phyloP scores from a whole-genome alignment of 805 yeast species.

The Suhomyces sp. region DNA sequence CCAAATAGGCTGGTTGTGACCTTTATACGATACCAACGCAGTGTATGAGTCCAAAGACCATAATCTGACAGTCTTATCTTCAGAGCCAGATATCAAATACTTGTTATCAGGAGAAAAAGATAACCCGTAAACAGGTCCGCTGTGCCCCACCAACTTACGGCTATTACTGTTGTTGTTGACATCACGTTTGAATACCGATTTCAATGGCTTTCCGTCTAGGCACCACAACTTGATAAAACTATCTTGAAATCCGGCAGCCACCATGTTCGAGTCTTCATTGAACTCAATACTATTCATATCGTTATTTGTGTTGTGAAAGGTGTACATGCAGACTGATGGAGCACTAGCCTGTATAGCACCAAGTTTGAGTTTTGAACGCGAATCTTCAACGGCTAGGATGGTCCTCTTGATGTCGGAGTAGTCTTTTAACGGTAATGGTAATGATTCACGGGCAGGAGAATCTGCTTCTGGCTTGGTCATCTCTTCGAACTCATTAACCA shows the following conservation, averaged over 20 bases:
- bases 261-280: conserved; percentile 79
- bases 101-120: conserved; percentile 89
- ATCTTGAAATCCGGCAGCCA: conserved; percentile 95
- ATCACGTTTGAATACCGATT: conserved; percentile 57
- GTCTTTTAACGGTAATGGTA: conserved; percentile 86
- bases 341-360: conserved; percentile 73
- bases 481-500: conserved; percentile 66
- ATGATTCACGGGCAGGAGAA: conserved; percentile 67
- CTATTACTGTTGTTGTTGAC: conserved; percentile 44
- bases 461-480: conserved; percentile 54
- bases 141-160: conserved; percentile 80
- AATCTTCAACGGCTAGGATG: conserved; percentile 75
- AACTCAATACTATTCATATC: conserved; percentile 84
- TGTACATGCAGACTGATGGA: conserved; percentile 97
- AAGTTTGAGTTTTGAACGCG: conserved; percentile 68
- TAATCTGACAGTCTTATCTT: conserved; percentile 85
- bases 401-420: conserved; percentile 77
- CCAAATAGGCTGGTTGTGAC: conserved; percentile 97
- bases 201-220: conserved; percentile 83
- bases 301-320: conserved; percentile 91
- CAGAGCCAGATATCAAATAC: conserved; percentile 77
- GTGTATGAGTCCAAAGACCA: conserved; percentile 94
- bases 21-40: conserved; percentile 88
- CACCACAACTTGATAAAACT: conserved; percentile 90
- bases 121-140: conserved; percentile 89